Base-by-base conservation (phyloP, 371 early-diverging fungal species). In the Blastocladiella emersonii region DNA sequence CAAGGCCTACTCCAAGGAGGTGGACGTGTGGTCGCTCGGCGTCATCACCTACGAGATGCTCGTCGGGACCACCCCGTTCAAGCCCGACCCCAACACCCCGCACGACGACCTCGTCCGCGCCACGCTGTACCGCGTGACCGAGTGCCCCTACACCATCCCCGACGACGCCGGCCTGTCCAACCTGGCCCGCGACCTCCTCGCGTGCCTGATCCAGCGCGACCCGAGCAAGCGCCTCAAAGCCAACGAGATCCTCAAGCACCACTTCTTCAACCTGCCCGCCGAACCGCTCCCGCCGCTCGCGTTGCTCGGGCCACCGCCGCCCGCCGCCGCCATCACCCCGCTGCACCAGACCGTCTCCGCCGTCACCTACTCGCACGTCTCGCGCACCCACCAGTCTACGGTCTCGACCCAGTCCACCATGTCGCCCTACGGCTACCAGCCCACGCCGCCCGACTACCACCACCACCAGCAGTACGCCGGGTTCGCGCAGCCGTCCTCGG, bases 1-100 rank as follows among this genome's bases (percentile, higher is more conserved):
- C 15, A 68, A 69, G 44, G 72, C 76, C 21, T 83, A 86, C 68
- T 80, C 83, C 1, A 76, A 76, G 60, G 70, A 76, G 27, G 76
- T 77, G 6, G 86, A 86, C 65, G 72, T 81, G 21, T 79, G 84
- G 91, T 83, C 82, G 43, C 73, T 77, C 34, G 78, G 89, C 45
- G 76, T 85, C 67, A 66, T 84, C 63, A 61, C 82, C 66, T 64
- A 86, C 67, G 80, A 87, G 61, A 36, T 85, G 64, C 65, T 90
- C 63, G 71, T 83, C 60, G 88, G 83, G 32, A 73, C 66, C 61
- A 85, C 84, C 32, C 85, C 81, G 13, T 85, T 82, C 65, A 82
- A 87, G 48, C 2, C 68, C 65, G 12, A 34, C 53, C 1, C 60
- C 35, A 27, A 49, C 34, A 23, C 41, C 41, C 10, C 43, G 19